Conservation (phyloP, 2,329 filamentous ascomycete species). For the Colletotrichum tofieldiae region DNA sequence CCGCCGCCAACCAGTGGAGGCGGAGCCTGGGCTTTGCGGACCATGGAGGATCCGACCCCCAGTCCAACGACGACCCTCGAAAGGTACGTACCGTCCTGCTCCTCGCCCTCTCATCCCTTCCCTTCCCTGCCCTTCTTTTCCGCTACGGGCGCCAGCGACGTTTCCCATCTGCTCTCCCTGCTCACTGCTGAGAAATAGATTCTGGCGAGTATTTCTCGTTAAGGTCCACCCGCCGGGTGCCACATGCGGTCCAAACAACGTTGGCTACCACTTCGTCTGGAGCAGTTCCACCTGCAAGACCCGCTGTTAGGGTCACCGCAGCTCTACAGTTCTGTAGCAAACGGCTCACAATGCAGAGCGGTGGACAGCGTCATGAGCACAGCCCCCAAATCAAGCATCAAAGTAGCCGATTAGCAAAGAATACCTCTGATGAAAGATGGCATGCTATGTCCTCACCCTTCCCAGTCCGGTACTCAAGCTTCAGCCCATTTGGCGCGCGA, state of each 20-base stretch:
- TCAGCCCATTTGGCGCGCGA: slow-evolving; percentile 7
- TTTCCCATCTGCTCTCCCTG: background rate
- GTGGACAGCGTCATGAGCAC: slow-evolving; percentile 26
- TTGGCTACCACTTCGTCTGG: background rate
- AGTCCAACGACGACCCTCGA: slow-evolving; percentile 6
- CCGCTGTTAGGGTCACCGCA: slow-evolving; percentile 34
- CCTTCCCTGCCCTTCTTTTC: background rate
- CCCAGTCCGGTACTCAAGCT: background rate
- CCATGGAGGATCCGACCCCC: slow-evolving; percentile 37
- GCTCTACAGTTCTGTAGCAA: slow-evolving; percentile 12
- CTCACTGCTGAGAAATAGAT: slow-evolving; percentile 8
- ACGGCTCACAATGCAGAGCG: slow-evolving; percentile 16
- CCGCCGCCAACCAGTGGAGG: slow-evolving; percentile 47
- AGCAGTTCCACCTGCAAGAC: background rate
- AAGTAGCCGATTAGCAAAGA: slow-evolving; percentile 28
- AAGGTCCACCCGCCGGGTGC: background rate
- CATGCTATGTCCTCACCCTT: background rate
- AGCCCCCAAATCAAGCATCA: slow-evolving; percentile 33
- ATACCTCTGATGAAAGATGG: background rate
- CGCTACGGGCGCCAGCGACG: slow-evolving; percentile 11
- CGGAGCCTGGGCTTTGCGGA: slow-evolving; percentile 45
- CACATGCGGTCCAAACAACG: slow-evolving; percentile 7
- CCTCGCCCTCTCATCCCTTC: background rate
- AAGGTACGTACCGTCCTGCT: slow-evolving; percentile 1
- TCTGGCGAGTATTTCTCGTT: slow-evolving; percentile 3